Evolutionary conservation across 2,329 filamentous ascomycete species (phyloP).

Genomic region (Hyphodiscus sp.): DNA sequence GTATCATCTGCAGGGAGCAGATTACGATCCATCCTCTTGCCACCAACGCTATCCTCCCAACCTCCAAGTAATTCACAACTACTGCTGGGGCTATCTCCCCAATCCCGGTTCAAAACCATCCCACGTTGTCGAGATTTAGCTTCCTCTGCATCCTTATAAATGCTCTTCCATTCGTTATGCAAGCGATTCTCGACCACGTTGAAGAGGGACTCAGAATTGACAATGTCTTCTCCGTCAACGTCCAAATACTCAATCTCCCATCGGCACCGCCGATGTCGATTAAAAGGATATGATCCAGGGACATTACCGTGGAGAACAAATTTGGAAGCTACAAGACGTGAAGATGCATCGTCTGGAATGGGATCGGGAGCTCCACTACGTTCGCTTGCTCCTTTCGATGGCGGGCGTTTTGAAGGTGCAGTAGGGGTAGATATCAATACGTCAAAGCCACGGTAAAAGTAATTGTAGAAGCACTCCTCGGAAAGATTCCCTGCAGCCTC

Average conservation of each 20-base stretch:
- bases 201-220: conserved; percentile 62
- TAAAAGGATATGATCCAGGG: conserved; percentile 94
- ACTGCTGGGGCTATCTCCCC: conserved; percentile 85
- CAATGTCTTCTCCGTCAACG: conserved; percentile 33
- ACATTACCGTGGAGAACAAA: conserved; percentile 92
- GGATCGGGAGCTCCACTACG: conserved; percentile 18
- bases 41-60: conserved; percentile 67
- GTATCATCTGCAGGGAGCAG: conserved; percentile 42
- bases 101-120: conserved; percentile 90
- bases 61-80: conserved; percentile 76
- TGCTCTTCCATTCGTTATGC: conserved; percentile 62
- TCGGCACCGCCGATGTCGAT: conserved; percentile 80
- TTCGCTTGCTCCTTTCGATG: conserved; percentile 34
- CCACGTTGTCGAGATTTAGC: conserved; percentile 50
- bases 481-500: conserved; percentile 48
- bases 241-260: conserved; percentile 68
- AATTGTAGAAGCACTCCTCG: conserved; percentile 89
- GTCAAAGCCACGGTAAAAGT: conserved; percentile 94
- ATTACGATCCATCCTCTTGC: conserved; percentile 36
- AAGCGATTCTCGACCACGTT: conserved; percentile 63
- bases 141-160: conserved; percentile 51
- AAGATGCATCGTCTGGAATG: conserved; percentile 32
- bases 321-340: conserved; percentile 80
- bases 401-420: conserved; percentile 56
- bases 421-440: conserved; percentile 78